Evolutionary conservation across 208 protist species (phyloP).

Genomic region (Crithidia sp.): DNA sequence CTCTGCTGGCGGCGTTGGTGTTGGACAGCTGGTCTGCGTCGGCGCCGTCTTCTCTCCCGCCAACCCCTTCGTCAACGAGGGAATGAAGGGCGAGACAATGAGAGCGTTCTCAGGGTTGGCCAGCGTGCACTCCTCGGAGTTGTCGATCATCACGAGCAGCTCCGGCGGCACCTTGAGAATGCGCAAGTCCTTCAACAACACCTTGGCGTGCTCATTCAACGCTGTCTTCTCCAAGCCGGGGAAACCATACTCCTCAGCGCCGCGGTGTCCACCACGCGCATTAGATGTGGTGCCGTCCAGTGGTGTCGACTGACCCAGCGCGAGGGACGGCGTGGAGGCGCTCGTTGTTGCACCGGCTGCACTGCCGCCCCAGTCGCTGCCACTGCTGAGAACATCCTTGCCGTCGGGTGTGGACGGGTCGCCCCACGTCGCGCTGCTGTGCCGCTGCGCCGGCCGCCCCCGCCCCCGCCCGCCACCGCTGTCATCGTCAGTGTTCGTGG

Average conservation of each 20-base stretch:
- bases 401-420: not conserved
- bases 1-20: not conserved
- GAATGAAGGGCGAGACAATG: slow-evolving; percentile 81
- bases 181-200: slow-evolving; percentile 86
- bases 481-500: not conserved
- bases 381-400: not conserved
- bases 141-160: slow-evolving; percentile 89
- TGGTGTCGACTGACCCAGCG: not conserved
- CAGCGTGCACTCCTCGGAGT: slow-evolving; percentile 78
- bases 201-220: slow-evolving; percentile 60
- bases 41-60: slow-evolving; percentile 9
- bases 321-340: too few species aligned
- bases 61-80: slow-evolving; percentile 32
- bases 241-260: not conserved
- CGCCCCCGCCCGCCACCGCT: slow-evolving; percentile 16
- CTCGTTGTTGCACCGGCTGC: too few species aligned
- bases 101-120: slow-evolving; percentile 84
- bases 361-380: not conserved
- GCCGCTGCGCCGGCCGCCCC: not conserved
- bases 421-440: not conserved
- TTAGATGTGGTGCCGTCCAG: not conserved
- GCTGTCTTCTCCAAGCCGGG: slow-evolving; percentile 8
- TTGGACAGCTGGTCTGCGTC: not conserved
- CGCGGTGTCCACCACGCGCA: not conserved
- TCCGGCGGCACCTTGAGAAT: slow-evolving; percentile 83